Evolutionary conservation across 83 land plant genomes (phyloP).

Genomic region (Diphasiastrum complanatum): DNA sequence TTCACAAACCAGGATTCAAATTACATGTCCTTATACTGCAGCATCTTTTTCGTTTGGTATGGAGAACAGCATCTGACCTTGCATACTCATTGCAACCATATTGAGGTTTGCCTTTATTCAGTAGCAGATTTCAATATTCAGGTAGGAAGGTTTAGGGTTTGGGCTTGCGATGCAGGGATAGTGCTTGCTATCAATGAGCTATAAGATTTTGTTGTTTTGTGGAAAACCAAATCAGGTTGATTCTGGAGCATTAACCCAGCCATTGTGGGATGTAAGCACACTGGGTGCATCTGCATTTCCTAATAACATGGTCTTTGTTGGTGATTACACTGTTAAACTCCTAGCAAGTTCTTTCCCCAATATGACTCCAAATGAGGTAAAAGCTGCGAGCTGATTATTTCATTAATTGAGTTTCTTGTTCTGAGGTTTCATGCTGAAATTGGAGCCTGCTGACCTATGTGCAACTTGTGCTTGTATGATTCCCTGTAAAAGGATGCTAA

Average conservation of each 20-base stretch:
- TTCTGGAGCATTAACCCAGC: slow-evolving; percentile 81
- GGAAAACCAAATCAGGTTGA: slow-evolving; percentile 50
- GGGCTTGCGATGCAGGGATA: too few relatives aligned
- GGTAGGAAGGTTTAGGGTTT: too few relatives aligned
- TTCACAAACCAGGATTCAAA: slow-evolving; percentile 98
- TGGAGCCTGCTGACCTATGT: too few relatives aligned
- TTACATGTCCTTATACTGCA: slow-evolving; percentile 85
- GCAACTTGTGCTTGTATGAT: too few relatives aligned
- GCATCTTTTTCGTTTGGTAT: slow-evolving; percentile 89
- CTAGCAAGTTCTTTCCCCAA: slow-evolving; percentile 90
- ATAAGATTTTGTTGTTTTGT: neutral
- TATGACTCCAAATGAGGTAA: slow-evolving; percentile 80
- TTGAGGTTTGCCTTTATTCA: too few relatives aligned
- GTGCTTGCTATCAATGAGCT: too few relatives aligned
- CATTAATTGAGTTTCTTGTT: too few relatives aligned
- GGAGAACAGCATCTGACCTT: too few relatives aligned
- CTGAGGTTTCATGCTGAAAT: too few relatives aligned
- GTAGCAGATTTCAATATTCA: too few relatives aligned
- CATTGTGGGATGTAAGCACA: slow-evolving; percentile 80
- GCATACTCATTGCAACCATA: too few relatives aligned
- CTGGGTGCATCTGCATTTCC: slow-evolving; percentile 61
- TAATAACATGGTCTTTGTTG: slow-evolving; percentile 66
- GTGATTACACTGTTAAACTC: slow-evolving; percentile 85
- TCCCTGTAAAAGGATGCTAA: neutral
- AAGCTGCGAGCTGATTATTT: too few relatives aligned